Evolutionary conservation across 2,329 filamentous ascomycete species (phyloP).

Genomic region (Trichoderma brevicompactum): DNA sequence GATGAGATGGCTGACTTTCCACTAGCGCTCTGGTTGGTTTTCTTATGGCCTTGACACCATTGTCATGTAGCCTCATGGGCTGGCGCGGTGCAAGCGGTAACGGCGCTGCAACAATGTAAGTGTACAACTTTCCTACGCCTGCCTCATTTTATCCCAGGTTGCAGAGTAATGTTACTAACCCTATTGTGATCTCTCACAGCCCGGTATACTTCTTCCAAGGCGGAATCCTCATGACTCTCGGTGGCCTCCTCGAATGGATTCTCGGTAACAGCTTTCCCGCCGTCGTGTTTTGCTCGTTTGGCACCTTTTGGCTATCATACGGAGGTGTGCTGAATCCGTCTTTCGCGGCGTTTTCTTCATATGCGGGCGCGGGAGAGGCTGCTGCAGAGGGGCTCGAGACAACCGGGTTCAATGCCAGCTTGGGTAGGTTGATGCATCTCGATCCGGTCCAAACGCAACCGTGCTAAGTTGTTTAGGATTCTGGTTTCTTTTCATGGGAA

Average conservation of each 20-base stretch:
- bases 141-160: background rate
- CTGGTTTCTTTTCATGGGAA: conserved; percentile 67
- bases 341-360: conserved; percentile 55
- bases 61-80: conserved; percentile 57
- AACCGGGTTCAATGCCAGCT: conserved; percentile 57
- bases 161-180: background rate
- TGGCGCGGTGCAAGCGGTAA: conserved; percentile 56
- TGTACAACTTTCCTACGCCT: conserved; percentile 33
- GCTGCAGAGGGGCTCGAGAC: conserved; percentile 50
- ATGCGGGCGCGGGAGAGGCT: conserved; percentile 43
- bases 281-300: conserved; percentile 59
- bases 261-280: conserved; percentile 64
- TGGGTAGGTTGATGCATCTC: conserved; percentile 47
- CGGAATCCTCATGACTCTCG: conserved; percentile 56
- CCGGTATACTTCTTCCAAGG: conserved; percentile 57
- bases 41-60: conserved; percentile 52
- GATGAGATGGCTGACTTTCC: conserved; percentile 20
- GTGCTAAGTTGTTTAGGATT: conserved; percentile 48
- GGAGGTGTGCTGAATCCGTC: conserved; percentile 59
- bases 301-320: conserved; percentile 61
- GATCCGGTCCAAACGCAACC: background rate
- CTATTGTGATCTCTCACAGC: conserved; percentile 38
- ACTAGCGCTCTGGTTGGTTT: conserved; percentile 58
- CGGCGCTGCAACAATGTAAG: conserved; percentile 55
- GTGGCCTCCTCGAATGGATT: conserved; percentile 59